Evolutionary conservation across 2,329 filamentous ascomycete species (phyloP).

Genomic region (Colletotrichum caudatum): DNA sequence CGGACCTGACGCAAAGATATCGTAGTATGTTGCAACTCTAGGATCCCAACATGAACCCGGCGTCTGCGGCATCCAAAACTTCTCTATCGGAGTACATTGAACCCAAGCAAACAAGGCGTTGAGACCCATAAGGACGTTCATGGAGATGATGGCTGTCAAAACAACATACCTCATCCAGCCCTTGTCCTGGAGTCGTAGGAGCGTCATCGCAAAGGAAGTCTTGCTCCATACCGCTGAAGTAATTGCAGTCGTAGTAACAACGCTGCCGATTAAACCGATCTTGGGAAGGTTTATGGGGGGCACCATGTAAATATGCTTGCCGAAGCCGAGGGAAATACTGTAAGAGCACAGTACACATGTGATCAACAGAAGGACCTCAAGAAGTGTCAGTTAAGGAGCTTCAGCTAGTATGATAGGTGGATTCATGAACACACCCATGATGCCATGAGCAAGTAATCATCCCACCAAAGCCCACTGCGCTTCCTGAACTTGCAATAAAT

Average conservation of each 20-base stretch:
- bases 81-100: constrained; percentile 38
- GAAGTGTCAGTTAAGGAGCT: neutral
- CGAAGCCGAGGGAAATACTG: constrained; percentile 40
- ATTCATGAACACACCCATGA: constrained; percentile 43
- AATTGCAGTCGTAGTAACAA: constrained; percentile 49
- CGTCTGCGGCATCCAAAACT: constrained; percentile 19
- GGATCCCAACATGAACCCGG: constrained; percentile 40
- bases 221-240: constrained; percentile 53
- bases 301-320: constrained; percentile 41
- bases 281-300: constrained; percentile 29
- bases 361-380: constrained; percentile 26
- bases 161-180: constrained; percentile 46
- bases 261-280: constrained; percentile 45
- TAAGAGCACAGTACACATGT: constrained; percentile 8
- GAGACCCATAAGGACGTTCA: constrained; percentile 47
- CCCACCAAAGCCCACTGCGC: constrained; percentile 47
- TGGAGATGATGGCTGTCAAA: constrained; percentile 50
- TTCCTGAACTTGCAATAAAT: constrained; percentile 46
- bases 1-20: constrained; percentile 41
- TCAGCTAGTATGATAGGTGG: neutral
- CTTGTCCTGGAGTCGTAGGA: constrained; percentile 50
- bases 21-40: constrained; percentile 30
- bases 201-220: constrained; percentile 54
- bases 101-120: constrained; percentile 44
- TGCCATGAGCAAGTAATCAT: constrained; percentile 46